Base-by-base conservation (phyloP, 2,329 filamentous ascomycete genomes). In the Alternaria hordeiaustralica region DNA sequence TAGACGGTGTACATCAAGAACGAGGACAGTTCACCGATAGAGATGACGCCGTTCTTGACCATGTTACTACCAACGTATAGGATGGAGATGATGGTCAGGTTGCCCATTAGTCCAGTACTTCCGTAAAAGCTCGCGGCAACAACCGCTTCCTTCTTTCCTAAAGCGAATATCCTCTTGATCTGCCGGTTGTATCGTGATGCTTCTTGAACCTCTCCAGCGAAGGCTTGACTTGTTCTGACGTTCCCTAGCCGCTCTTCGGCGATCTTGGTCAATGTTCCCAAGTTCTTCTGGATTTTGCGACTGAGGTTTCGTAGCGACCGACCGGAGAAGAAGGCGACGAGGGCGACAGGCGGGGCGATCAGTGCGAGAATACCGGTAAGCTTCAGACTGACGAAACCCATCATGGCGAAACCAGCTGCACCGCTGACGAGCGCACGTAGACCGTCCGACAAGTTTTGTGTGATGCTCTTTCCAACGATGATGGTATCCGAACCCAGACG, bases 1-100 rank as follows among this genome's bases (percentile, higher is more conserved):
- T 90, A 98, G 4, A 93, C 95, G 4, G 94, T 97, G 80, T 98
- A 99, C 95, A 99, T 98, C 83, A 99, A 87, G 81, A 99, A 99
- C 0, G 94, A 97, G 1, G 96, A 96, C 46, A 99, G 83, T 69
- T 99, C 95, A 71, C 96, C 96, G 51, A 98, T 90, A 8, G 89
- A 93, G 83, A 99, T 96, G 45, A 90, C 85, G 2, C 96, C 96
- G 11, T 88, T 89, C 71, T 94, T 90, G 30, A 99, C 96, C 82
- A 97, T 93, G 64, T 91, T 91, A 60, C 96, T 94, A 68, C 96
- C 96, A 30, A 95, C 92, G 74, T 97, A 92, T 1, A 99, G 87
- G 75, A 99, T 88, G 12, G 92, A 92, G 59, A 99, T 84, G 67
- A 99, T 95, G 1, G 96, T 98, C 89, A 98, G 92, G 76, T 99